phyloP scores from a whole-genome alignment of 306 rosid species.

The Neltuma alba region DNA sequence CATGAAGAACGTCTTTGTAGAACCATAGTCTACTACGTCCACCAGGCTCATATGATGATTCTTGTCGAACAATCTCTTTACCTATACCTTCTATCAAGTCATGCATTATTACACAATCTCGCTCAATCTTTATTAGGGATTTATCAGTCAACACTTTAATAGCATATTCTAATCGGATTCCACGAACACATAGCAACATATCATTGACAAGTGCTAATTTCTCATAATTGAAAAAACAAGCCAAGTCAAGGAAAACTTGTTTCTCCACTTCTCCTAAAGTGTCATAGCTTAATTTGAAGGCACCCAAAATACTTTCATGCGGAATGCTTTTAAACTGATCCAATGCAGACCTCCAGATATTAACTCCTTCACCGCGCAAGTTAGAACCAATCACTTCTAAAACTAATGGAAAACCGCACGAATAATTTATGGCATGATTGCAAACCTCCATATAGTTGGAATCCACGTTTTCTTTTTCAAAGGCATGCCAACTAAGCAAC shows the following conservation, averaged over 20 bases:
- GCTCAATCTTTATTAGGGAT: background rate
- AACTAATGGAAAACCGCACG: background rate
- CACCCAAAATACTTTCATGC: background rate
- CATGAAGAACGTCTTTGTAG: background rate
- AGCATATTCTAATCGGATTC: background rate
- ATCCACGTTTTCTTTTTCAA: background rate
- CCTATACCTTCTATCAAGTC: constrained; percentile 2
- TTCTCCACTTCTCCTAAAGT: background rate
- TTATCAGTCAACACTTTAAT: background rate
- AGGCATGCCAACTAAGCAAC: constrained; percentile 12
- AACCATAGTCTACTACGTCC: background rate
- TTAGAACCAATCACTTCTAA: constrained; percentile 2
- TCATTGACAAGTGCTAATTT: background rate
- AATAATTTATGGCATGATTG: background rate
- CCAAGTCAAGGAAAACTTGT: constrained; percentile 10
- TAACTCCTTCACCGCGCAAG: background rate
- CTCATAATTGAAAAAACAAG: constrained; percentile 7
- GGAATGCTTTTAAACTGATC: background rate
- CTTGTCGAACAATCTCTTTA: background rate
- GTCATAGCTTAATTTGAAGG: constrained; percentile 5
- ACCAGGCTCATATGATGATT: background rate
- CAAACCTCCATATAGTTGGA: background rate
- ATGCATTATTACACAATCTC: background rate
- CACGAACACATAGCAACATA: background rate
- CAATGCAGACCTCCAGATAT: background rate